These are phyloP conservation scores for Periconia sp. DNA, from an alignment of 2,329 filamentous ascomycete genomes.

Conservation along the genomic window DNA sequence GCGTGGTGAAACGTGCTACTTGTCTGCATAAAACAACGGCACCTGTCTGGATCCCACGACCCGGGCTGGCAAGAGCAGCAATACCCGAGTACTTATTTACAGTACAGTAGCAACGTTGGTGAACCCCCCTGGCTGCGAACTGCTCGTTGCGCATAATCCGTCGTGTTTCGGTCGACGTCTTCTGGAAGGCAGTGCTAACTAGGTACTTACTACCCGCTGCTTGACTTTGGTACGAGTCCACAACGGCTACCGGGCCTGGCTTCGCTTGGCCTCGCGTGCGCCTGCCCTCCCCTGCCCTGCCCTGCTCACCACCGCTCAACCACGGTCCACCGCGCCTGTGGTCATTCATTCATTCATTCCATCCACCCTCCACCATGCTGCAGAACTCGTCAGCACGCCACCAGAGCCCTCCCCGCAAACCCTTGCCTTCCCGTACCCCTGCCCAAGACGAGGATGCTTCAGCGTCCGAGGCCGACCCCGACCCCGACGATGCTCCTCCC, in stretches of 20 bases:
- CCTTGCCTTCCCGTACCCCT: slow-evolving; percentile 1
- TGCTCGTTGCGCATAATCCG: neutral
- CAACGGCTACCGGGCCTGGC: no score
- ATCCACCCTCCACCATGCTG: neutral
- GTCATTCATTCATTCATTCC: no score
- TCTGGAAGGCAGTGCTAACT: neutral
- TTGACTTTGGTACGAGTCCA: no score
- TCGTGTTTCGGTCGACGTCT: neutral
- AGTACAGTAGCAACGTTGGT: neutral
- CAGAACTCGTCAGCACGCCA: neutral
- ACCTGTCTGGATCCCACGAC: neutral
- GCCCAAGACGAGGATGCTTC: slow-evolving; percentile 16
- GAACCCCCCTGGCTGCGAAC: neutral
- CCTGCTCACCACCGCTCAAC: no score
- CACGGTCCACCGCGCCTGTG: no score
- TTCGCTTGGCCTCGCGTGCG: no score
- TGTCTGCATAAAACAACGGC: neutral
- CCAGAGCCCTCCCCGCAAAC: neutral
- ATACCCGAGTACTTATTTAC: no score
- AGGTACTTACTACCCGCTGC: no score
- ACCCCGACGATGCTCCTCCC: slow-evolving; percentile 27
- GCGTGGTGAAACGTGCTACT: neutral
- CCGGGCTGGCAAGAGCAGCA: no score
- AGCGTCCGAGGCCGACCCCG: slow-evolving; percentile 27
- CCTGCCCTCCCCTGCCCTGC: no score